Conservation (phyloP, 148 eudicot genomes). For the Chenopodium album region DNA sequence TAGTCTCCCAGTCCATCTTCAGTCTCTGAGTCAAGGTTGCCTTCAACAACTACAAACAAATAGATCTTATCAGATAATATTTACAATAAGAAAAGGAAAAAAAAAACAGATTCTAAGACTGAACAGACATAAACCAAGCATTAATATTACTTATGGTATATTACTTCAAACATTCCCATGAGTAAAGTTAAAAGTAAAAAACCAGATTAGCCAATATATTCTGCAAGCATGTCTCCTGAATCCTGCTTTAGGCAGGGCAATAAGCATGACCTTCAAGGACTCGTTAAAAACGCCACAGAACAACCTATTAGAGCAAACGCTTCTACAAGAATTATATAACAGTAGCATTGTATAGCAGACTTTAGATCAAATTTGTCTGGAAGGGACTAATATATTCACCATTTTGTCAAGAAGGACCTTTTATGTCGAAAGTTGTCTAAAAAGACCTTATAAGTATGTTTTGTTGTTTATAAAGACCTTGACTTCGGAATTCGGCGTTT, state of each 20-base stretch:
- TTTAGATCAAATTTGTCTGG: too few relatives aligned
- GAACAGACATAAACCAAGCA: background rate
- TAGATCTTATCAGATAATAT: background rate
- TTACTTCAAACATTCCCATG: background rate
- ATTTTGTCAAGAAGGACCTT: too few relatives aligned
- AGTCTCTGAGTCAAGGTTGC: constrained; percentile 23
- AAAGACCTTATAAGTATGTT: too few relatives aligned
- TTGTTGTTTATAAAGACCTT: too few relatives aligned
- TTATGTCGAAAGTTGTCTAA: too few relatives aligned
- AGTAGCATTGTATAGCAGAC: too few relatives aligned
- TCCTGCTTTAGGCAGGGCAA: background rate
- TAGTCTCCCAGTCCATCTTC: constrained; percentile 15
- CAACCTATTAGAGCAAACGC: background rate
- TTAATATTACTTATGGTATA: too few relatives aligned
- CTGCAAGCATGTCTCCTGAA: background rate
- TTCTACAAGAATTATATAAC: too few relatives aligned
- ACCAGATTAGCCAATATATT: background rate
- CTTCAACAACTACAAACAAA: constrained; percentile 21
- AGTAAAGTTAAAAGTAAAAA: background rate
- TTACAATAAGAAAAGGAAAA: background rate
- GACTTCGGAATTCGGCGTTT: too few relatives aligned
- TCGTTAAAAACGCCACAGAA: background rate
- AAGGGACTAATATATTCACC: too few relatives aligned
- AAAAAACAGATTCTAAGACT: background rate
- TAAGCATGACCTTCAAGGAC: background rate